Percentiles rank a stretch among this genome's conserved stretches.
Evolutionary conservation across 2,329 filamentous ascomycete species (phyloP).

Genomic region (Trichoderma sp.): DNA sequence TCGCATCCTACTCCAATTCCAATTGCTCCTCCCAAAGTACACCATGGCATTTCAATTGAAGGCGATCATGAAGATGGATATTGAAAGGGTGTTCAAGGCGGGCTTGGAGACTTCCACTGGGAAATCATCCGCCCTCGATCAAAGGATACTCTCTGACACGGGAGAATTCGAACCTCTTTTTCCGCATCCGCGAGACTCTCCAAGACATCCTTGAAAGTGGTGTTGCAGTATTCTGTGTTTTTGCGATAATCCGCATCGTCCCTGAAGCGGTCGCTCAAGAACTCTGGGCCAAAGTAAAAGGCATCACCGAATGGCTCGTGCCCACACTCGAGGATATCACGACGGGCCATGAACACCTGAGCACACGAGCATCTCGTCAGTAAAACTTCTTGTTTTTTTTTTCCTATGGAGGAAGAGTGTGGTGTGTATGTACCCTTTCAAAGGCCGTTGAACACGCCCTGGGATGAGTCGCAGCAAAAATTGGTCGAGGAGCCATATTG

Average conservation of each 20-base stretch:
- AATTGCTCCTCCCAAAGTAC: not conserved
- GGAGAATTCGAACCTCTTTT: slow-evolving; percentile 61
- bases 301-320: slow-evolving; percentile 97
- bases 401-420: not conserved
- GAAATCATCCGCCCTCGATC: not conserved
- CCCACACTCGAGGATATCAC: slow-evolving; percentile 74
- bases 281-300: slow-evolving; percentile 93
- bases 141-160: not conserved
- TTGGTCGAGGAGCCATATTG: slow-evolving; percentile 65
- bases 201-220: slow-evolving; percentile 75
- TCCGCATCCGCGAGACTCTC: slow-evolving; percentile 69
- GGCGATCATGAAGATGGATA: not conserved
- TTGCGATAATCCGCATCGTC: slow-evolving; percentile 56
- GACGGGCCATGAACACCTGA: slow-evolving; percentile 94
- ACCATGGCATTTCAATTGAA: not conserved
- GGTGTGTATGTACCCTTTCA: slow-evolving; percentile 66
- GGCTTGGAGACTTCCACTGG: not conserved
- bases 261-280: slow-evolving; percentile 75
- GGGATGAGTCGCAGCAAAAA: slow-evolving; percentile 93
- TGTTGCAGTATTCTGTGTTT: slow-evolving; percentile 63
- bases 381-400: too few relatives aligned
- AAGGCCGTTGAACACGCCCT: slow-evolving; percentile 95
- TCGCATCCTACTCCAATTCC: not conserved
- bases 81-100: not conserved
- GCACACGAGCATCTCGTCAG: not conserved